Evolutionary conservation across 805 yeast species (phyloP), one percentile per base, ranked within the genome.

Genomic region (Ogataea glucozyma): DNA sequence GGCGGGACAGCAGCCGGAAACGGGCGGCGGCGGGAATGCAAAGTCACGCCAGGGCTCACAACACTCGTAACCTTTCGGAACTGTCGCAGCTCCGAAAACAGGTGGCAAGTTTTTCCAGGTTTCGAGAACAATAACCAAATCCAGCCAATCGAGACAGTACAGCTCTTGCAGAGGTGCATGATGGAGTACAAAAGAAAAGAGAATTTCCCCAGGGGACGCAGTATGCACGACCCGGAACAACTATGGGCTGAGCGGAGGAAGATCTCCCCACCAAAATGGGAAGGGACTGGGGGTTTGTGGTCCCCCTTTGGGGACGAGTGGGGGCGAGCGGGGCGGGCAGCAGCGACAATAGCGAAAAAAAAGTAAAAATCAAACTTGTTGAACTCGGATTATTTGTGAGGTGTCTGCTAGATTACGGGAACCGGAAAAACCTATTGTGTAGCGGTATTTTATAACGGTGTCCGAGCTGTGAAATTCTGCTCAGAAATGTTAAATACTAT

Each of bases 321-420:
- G 43, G 21, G 45, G 21, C 40, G 41, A 35, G 48, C 24, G 49
- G 45, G 43, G 45, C 26, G 41, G 12, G 32, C 36, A 35, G 38
- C 40, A 35, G 17, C 31, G 39, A 24, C 39, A 35, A 26, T 35
- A 33, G 27, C 20, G 21, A 11, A 23, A 23, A n/a, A 16, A 29
- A 34, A 23, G 24, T 7, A 22, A 7, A 23, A 21, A 32, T n/a
- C n/a, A n/a, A n/a, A n/a, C n/a, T n/a, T n/a, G n/a, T n/a, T n/a
- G n/a, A 34, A 14, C 22, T 17, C 38, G 38, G 38, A 34, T 34
- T 34, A 34, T 34, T 34, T 34, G 20, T 17, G 16, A 34, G 27
- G 21, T 10, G 23, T 11, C n/a, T n/a, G n/a, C n/a, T n/a, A n/a
- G n/a, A n/a, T n/a, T 31, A 12, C 12, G 26, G n/a, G 29, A 22